Base-by-base conservation (phyloP, 805 yeast species). In the Jamesozyma gamospora region DNA sequence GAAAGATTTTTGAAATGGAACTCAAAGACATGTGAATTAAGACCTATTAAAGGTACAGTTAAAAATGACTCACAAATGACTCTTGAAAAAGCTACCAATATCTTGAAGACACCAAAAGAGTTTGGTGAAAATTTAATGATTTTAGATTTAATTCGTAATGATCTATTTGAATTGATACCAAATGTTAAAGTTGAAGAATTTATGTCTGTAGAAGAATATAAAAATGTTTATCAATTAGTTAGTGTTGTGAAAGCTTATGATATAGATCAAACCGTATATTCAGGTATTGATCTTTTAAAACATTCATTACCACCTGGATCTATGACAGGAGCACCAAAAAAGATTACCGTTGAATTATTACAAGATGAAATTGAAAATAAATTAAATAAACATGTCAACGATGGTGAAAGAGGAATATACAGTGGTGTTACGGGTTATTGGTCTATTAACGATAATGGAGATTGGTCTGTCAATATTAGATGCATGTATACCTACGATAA, bases 301-400 rank as follows among this genome's bases (percentile, higher is more conserved):
- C 75, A 75, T 43, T 77, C 95, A 0, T 65, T 94, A 28, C 98
- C 99, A 3, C 96, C 99, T 0, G 99, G 99, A 0, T 90, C 97
- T 1, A 92, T 92, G 99, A 92, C 99, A 0, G 99, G 99, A 3
- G 99, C 99, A 0, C 99, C 99, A 2, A 92, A 92, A 64, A 82
- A 80, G 50, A 71, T 95, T 43, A 85, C 96, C 0, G 94, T 92
- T 5, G 92, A 90, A 58, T 58, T 94, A 4, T 66, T 92, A 24
- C 82, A 79, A 44, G 49, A 60, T 10, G 43, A 63, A 11, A 63
- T 68, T 18, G 58, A 53, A 17, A 36, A 46, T 1, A 50, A 56
- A 34, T 40, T 65, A 41, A 70, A 63, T 13, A 58, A 72, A 28
- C 50, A 48, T 13, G 39, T 50, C 7, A 30, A 42, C 14, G 45